Evolutionary conservation across 1,284 basidiomycete species (phyloP).

Genomic region (Ceratobasidium sp.): DNA sequence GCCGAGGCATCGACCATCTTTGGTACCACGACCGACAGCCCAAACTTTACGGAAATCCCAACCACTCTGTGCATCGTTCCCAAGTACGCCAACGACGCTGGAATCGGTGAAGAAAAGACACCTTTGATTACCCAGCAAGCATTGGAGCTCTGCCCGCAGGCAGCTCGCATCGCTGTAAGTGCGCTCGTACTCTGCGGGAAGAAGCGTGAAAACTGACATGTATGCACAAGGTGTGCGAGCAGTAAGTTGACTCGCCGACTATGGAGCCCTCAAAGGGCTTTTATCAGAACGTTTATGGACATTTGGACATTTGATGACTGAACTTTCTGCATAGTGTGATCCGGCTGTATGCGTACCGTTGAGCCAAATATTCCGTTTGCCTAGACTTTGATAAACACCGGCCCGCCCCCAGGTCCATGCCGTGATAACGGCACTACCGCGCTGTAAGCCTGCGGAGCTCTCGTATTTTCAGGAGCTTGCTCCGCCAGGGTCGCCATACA

Average conservation of each 20-base stretch:
- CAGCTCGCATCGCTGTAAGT: not conserved
- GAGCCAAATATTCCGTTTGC: no score
- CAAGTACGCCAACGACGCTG: not conserved
- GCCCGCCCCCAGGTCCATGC: no score
- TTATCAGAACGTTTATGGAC: not conserved
- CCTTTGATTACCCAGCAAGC: not conserved
- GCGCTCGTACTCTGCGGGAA: not conserved
- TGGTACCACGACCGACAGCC: not conserved
- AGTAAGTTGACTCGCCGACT: not conserved
- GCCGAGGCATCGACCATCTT: not conserved
- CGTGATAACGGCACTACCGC: no score
- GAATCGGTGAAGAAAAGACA: not conserved
- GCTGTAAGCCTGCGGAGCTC: no score
- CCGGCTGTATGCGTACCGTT: not conserved
- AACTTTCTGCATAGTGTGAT: not conserved
- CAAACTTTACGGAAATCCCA: not conserved
- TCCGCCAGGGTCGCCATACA: no score
- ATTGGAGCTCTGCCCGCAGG: not conserved
- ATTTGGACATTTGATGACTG: not conserved
- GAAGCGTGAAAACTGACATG: not conserved
- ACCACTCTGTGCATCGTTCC: not conserved
- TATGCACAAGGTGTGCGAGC: not conserved
- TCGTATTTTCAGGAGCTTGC: no score
- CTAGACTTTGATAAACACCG: no score
- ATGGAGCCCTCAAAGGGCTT: not conserved